phyloP scores from a whole-genome alignment of 2,329 filamentous ascomycete genomes.

The Paecilomyces variotii region DNA sequence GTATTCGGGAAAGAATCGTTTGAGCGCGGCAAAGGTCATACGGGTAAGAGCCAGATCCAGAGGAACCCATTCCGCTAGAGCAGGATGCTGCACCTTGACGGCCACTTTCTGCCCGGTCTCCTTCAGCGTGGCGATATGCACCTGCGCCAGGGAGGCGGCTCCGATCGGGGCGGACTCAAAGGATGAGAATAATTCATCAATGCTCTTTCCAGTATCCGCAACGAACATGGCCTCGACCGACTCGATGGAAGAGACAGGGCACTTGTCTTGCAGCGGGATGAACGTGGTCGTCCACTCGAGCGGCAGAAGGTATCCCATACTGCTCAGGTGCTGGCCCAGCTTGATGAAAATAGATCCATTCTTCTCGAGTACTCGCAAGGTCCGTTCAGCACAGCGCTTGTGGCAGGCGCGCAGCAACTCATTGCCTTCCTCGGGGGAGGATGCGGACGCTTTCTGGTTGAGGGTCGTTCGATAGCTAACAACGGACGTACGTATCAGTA shows the following conservation, averaged over 20 bases:
- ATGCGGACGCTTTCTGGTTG: slow-evolving; percentile 53
- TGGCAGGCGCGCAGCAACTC: slow-evolving; percentile 74
- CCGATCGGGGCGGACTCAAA: slow-evolving; percentile 78
- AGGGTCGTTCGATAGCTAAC: slow-evolving; percentile 81
- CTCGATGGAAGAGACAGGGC: slow-evolving; percentile 81
- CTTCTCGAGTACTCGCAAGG: slow-evolving; percentile 78
- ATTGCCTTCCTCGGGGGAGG: slow-evolving; percentile 58
- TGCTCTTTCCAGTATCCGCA: slow-evolving; percentile 67
- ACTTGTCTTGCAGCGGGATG: slow-evolving; percentile 90
- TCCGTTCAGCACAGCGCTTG: slow-evolving; percentile 83
- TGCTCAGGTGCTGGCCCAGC: slow-evolving; percentile 88
- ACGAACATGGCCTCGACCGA: slow-evolving; percentile 83
- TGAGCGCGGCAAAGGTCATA: slow-evolving; percentile 83
- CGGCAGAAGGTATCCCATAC: slow-evolving; percentile 89
- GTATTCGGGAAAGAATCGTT: slow-evolving; percentile 93
- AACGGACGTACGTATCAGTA: not conserved
- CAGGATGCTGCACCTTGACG: slow-evolving; percentile 93
- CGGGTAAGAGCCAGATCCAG: slow-evolving; percentile 79
- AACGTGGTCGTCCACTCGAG: slow-evolving; percentile 93
- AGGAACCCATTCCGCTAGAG: slow-evolving; percentile 79
- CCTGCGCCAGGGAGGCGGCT: slow-evolving; percentile 88
- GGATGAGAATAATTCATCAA: slow-evolving; percentile 77
- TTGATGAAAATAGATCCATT: slow-evolving; percentile 99
- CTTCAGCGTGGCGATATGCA: slow-evolving; percentile 78
- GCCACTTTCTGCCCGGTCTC: slow-evolving; percentile 80